Base-by-base conservation (phyloP, 805 yeast genomes). In the Candida dendrica region DNA sequence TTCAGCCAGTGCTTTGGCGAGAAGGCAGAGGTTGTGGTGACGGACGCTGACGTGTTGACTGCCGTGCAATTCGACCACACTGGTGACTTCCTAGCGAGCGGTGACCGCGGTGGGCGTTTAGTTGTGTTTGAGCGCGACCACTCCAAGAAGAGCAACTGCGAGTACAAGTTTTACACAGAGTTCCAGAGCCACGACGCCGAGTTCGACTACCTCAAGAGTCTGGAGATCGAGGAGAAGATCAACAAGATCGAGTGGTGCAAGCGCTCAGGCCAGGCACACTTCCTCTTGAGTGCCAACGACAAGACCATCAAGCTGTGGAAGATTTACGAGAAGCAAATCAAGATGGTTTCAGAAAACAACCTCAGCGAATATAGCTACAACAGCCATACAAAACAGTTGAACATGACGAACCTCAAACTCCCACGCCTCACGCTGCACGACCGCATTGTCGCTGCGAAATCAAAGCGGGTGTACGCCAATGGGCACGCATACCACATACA, bases 221-320 rank as follows among this genome's bases (percentile, higher is more conserved):
- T 93, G 50, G 98, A 95, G 65, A 95, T 93, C 58, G 98, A 93
- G 66, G 99, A 93, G 68, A 91, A 91, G 64, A 95, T 93, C 65
- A 93, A 93, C 69, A 91, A 93, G 67, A 91, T 95, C 62, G 88
- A 89, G 65, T 93, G 99, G 99, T 77, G 95, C 57, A 80, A 77
- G 53, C 79, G 95, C 47, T 81, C 84, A 39, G 91, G 89, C 65
- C 81, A 83, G 58, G 86, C 96, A n/a, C 91, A 90, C 58, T 88
- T 86, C 58, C 69, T 93, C 53, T 72, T 93, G 51, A 81, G 91
- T 27, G 89, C 99, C 27, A 93, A 93, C 63, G 98, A 93, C 68
- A 93, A 93, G 66, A 93, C 99, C n/a, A 89, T 93, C 59, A 93
- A 93, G 69, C 75, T 93, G 47, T 93, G 99, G 99, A 93, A 93